Percentiles rank a stretch among this genome's conserved stretches.
These are phyloP conservation scores for Tephrocybe sp. DNA, from an alignment of 768 basidiomycete genomes.

Conservation along the genomic window DNA sequence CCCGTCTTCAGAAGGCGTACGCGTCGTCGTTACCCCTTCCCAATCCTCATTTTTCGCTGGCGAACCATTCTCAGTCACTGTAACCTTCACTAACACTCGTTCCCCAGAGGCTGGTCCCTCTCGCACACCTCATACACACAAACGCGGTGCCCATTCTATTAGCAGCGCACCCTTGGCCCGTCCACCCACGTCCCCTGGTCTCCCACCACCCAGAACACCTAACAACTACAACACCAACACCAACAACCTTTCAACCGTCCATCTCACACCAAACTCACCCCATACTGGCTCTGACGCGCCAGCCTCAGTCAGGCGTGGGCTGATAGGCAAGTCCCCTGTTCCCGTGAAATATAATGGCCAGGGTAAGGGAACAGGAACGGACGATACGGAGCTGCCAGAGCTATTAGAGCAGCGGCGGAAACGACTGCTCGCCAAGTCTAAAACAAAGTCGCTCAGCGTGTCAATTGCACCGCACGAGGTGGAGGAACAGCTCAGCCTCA, in stretches of 20 bases:
- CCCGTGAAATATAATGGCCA: too few relatives aligned
- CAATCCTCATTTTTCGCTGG: conserved; percentile 94
- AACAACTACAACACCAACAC: too few relatives aligned
- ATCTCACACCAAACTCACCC: too few relatives aligned
- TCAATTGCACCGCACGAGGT: conserved; percentile 53
- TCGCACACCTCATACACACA: conserved; percentile 32
- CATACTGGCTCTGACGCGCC: conserved; percentile 24
- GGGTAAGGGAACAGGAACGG: background rate
- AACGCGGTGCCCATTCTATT: conserved; percentile 74
- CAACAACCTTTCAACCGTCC: too few relatives aligned
- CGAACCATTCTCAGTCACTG: conserved; percentile 78
- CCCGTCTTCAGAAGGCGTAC: conserved; percentile 46
- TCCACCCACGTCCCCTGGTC: conserved; percentile 79
- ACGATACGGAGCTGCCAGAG: conserved; percentile 33
- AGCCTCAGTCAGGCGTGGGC: conserved; percentile 41
- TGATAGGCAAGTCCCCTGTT: conserved; percentile 45
- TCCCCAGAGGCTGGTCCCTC: conserved; percentile 40
- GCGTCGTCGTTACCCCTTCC: conserved; percentile 71
- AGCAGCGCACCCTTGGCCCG: conserved; percentile 79
- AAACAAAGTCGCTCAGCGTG: conserved; percentile 69
- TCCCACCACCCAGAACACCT: conserved; percentile 34
- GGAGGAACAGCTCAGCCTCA: conserved; percentile 30
- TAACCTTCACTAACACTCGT: conserved; percentile 84
- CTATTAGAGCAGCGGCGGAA: conserved; percentile 54
- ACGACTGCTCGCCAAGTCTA: conserved; percentile 52